Evolutionary conservation across 768 basidiomycete genomes (phyloP), one percentile per base, ranked within the genome.

Genomic region (Pisolithus albus): DNA sequence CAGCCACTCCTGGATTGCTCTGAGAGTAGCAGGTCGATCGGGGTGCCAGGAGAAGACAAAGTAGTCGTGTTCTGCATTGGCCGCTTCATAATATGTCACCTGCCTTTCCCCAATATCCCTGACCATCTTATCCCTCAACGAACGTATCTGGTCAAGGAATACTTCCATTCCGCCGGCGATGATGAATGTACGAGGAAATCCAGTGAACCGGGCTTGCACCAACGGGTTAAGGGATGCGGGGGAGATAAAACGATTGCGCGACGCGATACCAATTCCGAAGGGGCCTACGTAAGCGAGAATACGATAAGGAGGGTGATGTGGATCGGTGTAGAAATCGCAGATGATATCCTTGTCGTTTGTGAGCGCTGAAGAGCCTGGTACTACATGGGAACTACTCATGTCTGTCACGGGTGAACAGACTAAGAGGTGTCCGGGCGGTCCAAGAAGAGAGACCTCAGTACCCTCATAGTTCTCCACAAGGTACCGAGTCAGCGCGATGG

Each of bases 141-240:
- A 62, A n/a, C 51, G 42, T 49, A 67, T 60, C 16, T 45, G 36
- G 47, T 71, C 69, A 16, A 64, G 48, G 10, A 54, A 56, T 56
- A 58, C 52, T 42, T 70, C 68, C 19, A 57, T 63, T 5, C 61
- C 61, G 7, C 68, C 65, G 2, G 52, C 61, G 28, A 63, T 45
- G 10, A 70, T 52, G 15, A 57, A 52, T 23, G 68, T 69, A 7
- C 54, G 54, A 5, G 67, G 63, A 48, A 67, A 67, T n/a, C 59
- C 52, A 36, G 16, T 16, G 50, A 63, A 69, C 21, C 53, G 23
- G 1, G 56, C 56, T 10, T 19, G 47, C 8, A 52, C 47, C 8
- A 51, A 21, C 47, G 50, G 47, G 36, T 11, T 40, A 15, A 57
- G 47, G 1, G 56, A 59, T 4, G 54, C 19, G 8, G 56, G 57